Evolutionary conservation across 257 asterid genomes (phyloP).

Genomic region (Ligustrum vulgare): DNA sequence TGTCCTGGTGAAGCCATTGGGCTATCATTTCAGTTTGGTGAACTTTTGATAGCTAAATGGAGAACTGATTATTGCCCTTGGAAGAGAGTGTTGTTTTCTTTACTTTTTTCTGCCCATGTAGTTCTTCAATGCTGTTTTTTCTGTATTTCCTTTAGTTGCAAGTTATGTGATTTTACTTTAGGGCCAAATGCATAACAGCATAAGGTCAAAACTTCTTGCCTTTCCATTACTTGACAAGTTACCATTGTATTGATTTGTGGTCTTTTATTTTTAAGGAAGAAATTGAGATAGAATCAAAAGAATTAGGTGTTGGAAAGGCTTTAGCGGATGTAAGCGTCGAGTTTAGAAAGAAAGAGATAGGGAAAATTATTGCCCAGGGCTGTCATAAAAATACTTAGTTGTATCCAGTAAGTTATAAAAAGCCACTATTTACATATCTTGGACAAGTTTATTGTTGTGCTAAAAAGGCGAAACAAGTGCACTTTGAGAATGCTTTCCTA

Average conservation of each 20-base stretch:
- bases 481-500: not conserved
- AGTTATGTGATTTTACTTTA: not conserved
- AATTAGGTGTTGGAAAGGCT: slow-evolving; percentile 69
- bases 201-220: not conserved
- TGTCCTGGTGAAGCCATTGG: not conserved
- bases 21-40: not conserved
- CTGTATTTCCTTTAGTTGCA: not conserved
- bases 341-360: slow-evolving; percentile 60
- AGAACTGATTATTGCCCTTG: not conserved
- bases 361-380: slow-evolving; percentile 76
- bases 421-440: not conserved
- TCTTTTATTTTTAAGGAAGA: slow-evolving; percentile 56
- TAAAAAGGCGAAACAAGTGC: not conserved
- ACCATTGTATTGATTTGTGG: slow-evolving; percentile 1
- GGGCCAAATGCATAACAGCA: not conserved
- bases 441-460: not conserved
- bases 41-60: not conserved
- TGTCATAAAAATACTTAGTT: slow-evolving; percentile 69
- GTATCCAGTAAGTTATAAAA: slow-evolving; percentile 61
- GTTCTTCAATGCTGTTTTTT: not conserved
- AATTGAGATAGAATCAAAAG: slow-evolving; percentile 76
- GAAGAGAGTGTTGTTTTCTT: not conserved
- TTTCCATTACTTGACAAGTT: not conserved
- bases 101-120: not conserved
- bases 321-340: slow-evolving; percentile 75